Base-by-base conservation (phyloP, 2,329 filamentous ascomycete species). In the Apiospora koreana region DNA sequence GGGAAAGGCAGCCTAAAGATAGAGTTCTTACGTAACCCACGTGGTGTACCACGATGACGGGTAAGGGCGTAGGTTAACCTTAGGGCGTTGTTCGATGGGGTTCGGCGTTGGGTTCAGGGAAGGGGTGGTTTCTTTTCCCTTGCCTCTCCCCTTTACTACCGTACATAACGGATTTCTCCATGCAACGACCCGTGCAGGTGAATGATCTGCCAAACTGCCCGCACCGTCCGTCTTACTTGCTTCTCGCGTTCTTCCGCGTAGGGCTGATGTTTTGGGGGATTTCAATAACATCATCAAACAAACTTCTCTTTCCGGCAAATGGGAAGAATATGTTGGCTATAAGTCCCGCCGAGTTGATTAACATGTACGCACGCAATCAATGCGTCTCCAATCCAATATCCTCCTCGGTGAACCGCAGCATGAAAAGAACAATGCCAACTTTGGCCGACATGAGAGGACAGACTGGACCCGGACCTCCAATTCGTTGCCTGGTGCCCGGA, bases 11-110 rank as follows among this genome's bases (percentile, higher is more conserved):
- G 54, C 54, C 54, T 62, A 38, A 35, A 62, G 54, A 62, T 62
- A 62, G 54, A 62, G 54, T 62, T 62, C 54, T 62, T 62, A 62
- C 31, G 31, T 62, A 62, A 62, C 54, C 54, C 54, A 62, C 54
- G 54, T 62, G 54, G 54, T 38, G 54, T 62, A 21, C 54, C 54
- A 62, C 54, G 31, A 62, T 38, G 54, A 38, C 54, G 54, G 54
- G 54, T 35, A 58, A 58, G 50, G 16, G 28, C 50, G 50, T 58
- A n/a, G n/a, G n/a, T n/a, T n/a, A n/a, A n/a, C n/a, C n/a, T n/a
- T n/a, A n/a, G n/a, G n/a, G n/a, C n/a, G n/a, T n/a, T n/a, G n/a
- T n/a, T n/a, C n/a, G n/a, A n/a, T n/a, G n/a, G n/a, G n/a, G n/a
- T n/a, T n/a, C n/a, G n/a, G n/a, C n/a, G n/a, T n/a, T n/a, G n/a